phyloP scores from a whole-genome alignment of 176 grass and related monocot species.

The Oryza meridionalis region DNA sequence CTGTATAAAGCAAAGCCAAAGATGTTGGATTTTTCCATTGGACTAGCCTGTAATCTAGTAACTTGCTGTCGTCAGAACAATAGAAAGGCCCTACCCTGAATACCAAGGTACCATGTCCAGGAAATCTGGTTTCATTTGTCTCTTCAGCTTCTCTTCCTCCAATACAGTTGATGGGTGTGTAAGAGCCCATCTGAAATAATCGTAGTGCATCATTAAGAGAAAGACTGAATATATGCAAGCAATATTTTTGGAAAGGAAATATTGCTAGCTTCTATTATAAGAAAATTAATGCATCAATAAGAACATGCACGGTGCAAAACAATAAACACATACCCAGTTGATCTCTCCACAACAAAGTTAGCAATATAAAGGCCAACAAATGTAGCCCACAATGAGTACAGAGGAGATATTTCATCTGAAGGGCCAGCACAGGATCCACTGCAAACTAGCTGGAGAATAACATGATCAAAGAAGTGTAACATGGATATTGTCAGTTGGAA shows the following conservation, averaged over 20 bases:
- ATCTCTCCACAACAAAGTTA: conserved; percentile 94
- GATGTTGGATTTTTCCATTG: conserved; percentile 39
- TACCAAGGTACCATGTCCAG: conserved; percentile 99
- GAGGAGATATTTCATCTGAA: conserved; percentile 91
- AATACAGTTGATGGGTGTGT: conserved; percentile 66
- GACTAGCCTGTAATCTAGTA: conserved; percentile 21
- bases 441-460: conserved; percentile 84
- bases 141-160: conserved; percentile 76
- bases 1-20: conserved; percentile 59
- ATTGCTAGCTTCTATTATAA: background rate
- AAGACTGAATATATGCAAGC: background rate
- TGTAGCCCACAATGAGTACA: conserved; percentile 96
- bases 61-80: conserved; percentile 10
- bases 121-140: conserved; percentile 93
- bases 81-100: conserved; percentile 72
- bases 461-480: conserved; percentile 50
- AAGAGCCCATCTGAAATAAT: conserved; percentile 80
- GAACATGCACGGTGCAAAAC: conserved; percentile 22
- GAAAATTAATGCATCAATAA: conserved; percentile 3
- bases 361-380: conserved; percentile 91
- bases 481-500: conserved; percentile 22
- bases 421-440: conserved; percentile 91
- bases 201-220: conserved; percentile 28
- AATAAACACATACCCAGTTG: conserved; percentile 68
- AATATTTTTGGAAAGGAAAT: conserved; percentile 16